A percentile compares a stretch with the other conserved stretches of the same genome.
These are phyloP conservation scores for Symbiodinium pilosum DNA, from an alignment of 73 alveolate species.

Conservation along the genomic window DNA sequence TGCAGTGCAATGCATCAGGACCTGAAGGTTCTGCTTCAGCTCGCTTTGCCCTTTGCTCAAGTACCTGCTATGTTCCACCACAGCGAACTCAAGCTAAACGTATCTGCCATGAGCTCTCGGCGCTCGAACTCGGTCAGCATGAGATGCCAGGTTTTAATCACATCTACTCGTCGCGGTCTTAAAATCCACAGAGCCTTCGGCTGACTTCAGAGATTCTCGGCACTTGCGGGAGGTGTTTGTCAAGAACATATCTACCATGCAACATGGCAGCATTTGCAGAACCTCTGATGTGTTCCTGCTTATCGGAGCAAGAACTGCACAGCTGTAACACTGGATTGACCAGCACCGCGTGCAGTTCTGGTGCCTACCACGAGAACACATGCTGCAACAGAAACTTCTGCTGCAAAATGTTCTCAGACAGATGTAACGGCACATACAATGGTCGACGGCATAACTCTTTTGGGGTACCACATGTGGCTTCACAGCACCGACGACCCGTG, in stretches of 20 bases:
- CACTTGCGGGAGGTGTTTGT: not conserved
- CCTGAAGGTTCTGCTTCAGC: constrained; percentile 55
- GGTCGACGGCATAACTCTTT: not conserved
- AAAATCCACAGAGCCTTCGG: not conserved
- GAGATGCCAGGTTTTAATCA: too few species aligned
- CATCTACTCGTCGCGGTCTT: not conserved
- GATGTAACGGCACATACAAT: not conserved
- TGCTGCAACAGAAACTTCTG: not conserved
- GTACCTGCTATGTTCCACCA: constrained; percentile 52
- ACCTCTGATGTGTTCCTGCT: not conserved
- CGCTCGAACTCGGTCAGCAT: too few species aligned
- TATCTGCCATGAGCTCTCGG: too few species aligned
- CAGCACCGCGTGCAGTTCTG: constrained; percentile 5
- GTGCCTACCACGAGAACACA: not conserved
- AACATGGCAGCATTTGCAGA: not conserved
- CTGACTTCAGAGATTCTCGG: not conserved
- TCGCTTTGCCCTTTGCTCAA: constrained; percentile 37
- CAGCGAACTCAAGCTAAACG: too few species aligned
- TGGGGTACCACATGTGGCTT: not conserved
- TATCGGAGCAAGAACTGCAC: not conserved
- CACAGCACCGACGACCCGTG: constrained; percentile 7
- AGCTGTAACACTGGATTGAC: constrained; percentile 11
- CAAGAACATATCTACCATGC: too few species aligned
- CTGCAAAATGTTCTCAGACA: not conserved
- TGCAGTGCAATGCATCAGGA: not conserved